phyloP scores from a whole-genome alignment of 352 stramenopile genomes.

The Globisporangium spiculum region DNA sequence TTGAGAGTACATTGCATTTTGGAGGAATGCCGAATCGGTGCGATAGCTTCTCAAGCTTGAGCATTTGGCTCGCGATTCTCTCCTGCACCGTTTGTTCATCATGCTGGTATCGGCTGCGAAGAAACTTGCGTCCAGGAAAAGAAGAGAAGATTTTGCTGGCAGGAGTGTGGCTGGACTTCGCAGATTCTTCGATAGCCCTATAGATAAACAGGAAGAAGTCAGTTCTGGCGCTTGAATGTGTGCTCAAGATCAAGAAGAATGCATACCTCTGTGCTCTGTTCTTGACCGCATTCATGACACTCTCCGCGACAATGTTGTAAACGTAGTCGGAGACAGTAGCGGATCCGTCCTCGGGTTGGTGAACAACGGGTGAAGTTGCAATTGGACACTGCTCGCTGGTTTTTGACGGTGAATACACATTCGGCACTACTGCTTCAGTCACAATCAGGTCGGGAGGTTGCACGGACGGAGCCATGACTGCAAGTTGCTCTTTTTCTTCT shows the following conservation, averaged over 20 bases:
- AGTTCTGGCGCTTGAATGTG: background rate
- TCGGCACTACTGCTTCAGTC: background rate
- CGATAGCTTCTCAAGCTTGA: constrained; percentile 38
- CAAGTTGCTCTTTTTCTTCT: background rate
- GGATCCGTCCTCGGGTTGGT: background rate
- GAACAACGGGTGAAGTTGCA: background rate
- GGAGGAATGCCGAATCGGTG: constrained; percentile 45
- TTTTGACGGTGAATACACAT: background rate
- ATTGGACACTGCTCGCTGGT: background rate
- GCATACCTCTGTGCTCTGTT: constrained; percentile 37
- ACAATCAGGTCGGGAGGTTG: background rate
- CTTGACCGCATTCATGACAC: constrained; percentile 21
- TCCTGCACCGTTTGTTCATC: constrained; percentile 39
- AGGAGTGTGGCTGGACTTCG: background rate
- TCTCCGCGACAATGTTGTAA: constrained; percentile 15
- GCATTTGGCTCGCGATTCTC: constrained; percentile 34
- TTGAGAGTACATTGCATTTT: constrained; percentile 37
- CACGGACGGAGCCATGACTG: background rate
- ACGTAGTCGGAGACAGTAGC: constrained; percentile 10
- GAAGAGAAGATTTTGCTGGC: constrained; percentile 28
- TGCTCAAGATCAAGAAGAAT: background rate
- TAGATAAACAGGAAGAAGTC: background rate
- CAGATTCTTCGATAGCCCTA: constrained; percentile 6
- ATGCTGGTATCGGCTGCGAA: constrained; percentile 51
- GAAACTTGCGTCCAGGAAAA: constrained; percentile 39